Evolutionary conservation across 805 yeast genomes (phyloP).

Genomic region (Spathaspora hagerdaliae): DNA sequence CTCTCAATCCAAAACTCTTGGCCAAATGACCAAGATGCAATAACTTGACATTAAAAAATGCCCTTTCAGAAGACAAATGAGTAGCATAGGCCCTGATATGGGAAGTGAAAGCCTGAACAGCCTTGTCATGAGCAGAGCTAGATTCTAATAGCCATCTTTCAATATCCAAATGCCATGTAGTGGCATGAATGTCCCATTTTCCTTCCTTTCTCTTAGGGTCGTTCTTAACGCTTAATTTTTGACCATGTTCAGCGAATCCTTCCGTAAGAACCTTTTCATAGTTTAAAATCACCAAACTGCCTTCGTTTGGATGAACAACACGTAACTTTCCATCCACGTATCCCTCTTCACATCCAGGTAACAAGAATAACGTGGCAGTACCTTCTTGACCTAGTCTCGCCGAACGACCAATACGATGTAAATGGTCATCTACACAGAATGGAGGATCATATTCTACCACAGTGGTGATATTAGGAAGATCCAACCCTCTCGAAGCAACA

Average conservation of each 20-base stretch:
- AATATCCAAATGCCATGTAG: slow-evolving; percentile 89
- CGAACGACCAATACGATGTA: slow-evolving; percentile 95
- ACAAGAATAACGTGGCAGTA: slow-evolving; percentile 66
- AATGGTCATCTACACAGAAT: slow-evolving; percentile 87
- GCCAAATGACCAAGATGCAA: slow-evolving; percentile 96
- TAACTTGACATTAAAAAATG: slow-evolving; percentile 71
- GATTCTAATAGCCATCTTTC: slow-evolving; percentile 87
- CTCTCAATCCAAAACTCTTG: slow-evolving; percentile 90
- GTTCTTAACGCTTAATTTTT: slow-evolving; percentile 30
- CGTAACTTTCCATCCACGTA: slow-evolving; percentile 55
- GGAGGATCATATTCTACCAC: slow-evolving; percentile 96
- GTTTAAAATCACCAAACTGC: slow-evolving; percentile 27
- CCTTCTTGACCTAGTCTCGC: slow-evolving; percentile 96
- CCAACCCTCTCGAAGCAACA: slow-evolving; percentile 96
- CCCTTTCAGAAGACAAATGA: slow-evolving; percentile 77
- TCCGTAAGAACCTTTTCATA: slow-evolving; percentile 29
- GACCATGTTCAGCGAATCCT: slow-evolving; percentile 33
- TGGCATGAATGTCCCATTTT: slow-evolving; percentile 91
- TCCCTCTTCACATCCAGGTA: slow-evolving; percentile 89
- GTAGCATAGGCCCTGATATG: slow-evolving; percentile 96
- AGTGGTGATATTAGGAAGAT: slow-evolving; percentile 77
- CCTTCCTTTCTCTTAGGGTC: slow-evolving; percentile 38
- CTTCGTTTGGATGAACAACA: slow-evolving; percentile 36
- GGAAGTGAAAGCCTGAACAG: slow-evolving; percentile 78
- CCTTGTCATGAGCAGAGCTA: slow-evolving; percentile 52